Evolutionary conservation across 306 rosid species (phyloP).

Genomic region (Hylodesmum podocarpum): DNA sequence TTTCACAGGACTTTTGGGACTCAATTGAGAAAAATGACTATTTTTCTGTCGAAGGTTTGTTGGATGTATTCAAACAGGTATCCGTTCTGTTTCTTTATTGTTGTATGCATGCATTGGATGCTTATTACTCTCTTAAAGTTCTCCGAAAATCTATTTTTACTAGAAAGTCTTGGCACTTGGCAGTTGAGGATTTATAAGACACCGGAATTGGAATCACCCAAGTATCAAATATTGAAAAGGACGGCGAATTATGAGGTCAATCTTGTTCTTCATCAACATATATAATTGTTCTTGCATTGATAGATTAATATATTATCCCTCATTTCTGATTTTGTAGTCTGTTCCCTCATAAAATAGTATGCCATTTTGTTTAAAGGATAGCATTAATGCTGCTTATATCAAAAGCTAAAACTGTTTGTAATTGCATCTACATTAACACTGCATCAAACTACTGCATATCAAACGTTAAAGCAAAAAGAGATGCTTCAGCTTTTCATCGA

Average conservation of each 20-base stretch:
- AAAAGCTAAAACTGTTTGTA: neutral
- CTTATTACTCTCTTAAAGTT: neutral
- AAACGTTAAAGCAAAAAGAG: neutral
- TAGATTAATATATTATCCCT: neutral
- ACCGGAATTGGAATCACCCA: slow-evolving; percentile 87
- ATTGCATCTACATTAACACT: neutral
- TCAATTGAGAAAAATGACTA: slow-evolving; percentile 76
- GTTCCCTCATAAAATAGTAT: neutral
- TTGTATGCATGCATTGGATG: neutral
- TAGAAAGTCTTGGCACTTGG: slow-evolving; percentile 16
- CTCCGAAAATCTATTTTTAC: neutral
- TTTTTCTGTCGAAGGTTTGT: slow-evolving; percentile 78
- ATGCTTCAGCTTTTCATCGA: neutral
- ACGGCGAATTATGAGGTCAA: slow-evolving; percentile 77
- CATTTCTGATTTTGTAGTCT: neutral
- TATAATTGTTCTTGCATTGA: neutral
- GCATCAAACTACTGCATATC: neutral
- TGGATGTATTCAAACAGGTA: slow-evolving; percentile 86
- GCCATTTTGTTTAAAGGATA: neutral
- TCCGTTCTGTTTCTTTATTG: neutral
- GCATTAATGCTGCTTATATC: neutral
- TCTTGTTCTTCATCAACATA: neutral
- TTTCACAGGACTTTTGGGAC: slow-evolving; percentile 84
- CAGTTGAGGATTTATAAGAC: slow-evolving; percentile 88
- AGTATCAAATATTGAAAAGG: slow-evolving; percentile 67